A percentile compares a stretch with the other conserved stretches of the same genome.
Evolutionary conservation across 495 filamentous ascomycete species (phyloP).

Genomic region (Daldinia loculata): DNA sequence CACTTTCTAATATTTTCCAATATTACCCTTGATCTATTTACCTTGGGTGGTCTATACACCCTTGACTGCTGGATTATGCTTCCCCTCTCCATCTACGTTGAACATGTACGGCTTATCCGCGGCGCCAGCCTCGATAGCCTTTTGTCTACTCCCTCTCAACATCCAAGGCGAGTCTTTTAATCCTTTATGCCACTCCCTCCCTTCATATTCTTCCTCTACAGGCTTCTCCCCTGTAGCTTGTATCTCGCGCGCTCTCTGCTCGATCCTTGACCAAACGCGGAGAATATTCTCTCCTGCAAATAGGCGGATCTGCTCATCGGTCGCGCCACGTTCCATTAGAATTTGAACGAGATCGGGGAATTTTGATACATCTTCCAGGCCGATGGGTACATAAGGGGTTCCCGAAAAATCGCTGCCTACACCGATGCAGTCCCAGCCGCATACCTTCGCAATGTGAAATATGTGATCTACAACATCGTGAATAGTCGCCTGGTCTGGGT

Average conservation of each 20-base stretch:
- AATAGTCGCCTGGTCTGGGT: constrained; percentile 65
- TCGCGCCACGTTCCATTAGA: constrained; percentile 58
- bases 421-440: constrained; percentile 69
- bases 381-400: constrained; percentile 57
- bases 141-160: constrained; percentile 32
- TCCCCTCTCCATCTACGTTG: constrained; percentile 17
- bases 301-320: constrained; percentile 59
- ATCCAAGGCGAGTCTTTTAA: constrained; percentile 34
- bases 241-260: constrained; percentile 30
- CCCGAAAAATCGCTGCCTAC: constrained; percentile 73
- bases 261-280: constrained; percentile 34
- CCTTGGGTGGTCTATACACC: constrained; percentile 5
- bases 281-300: constrained; percentile 65
- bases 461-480: constrained; percentile 71
- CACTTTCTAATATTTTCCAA: neutral
- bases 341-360: constrained; percentile 35
- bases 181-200: constrained; percentile 33
- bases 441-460: constrained; percentile 61
- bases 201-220: constrained; percentile 35
- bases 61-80: constrained; percentile 23
- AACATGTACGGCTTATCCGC: constrained; percentile 26
- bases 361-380: constrained; percentile 57
- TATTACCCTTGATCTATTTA: no score
- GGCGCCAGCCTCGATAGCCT: constrained; percentile 22
- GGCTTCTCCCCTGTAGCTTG: constrained; percentile 36